Base-by-base conservation (phyloP, 192 early-diverging fungal genomes). In the Haplosporangium gracile region DNA sequence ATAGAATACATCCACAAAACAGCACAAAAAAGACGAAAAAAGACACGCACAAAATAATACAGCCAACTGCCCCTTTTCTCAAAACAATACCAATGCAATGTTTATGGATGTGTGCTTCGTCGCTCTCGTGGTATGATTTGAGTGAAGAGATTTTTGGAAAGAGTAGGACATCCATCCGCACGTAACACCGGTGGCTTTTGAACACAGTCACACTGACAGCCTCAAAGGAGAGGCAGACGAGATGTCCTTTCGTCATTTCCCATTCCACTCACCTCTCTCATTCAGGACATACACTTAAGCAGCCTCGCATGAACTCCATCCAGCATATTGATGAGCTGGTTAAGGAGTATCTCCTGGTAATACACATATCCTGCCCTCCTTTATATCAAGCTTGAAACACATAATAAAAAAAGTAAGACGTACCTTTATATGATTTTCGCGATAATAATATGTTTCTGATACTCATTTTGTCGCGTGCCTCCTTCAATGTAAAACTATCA, bases 281-380 rank as follows among this genome's bases (percentile, higher is more conserved):
- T 40, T 15, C 55, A 36, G 24, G 13, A 47, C 29, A 13, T 68
- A 47, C 8, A 11, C 24, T 68, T 47, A 24, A 38, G 36, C 36
- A 74, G 13, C 18, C 13, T 32, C 32, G 24, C 53, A 94, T 94
- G 93, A 92, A 94, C 77, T 93, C 93, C 45, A 88, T 93, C 63
- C 85, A 87, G 29, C 91, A 93, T 76, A 89, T 94, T 38, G 93
- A 94, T 73, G 93, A 94, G 45, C 88, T 94, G 29, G 89, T 94
- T 53, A 93, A 92, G 75, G 93, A 94, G 83, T 94, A 94, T 81
- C 88, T 94, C 60, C 69, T 94, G 79, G 93, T 94, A 91, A 77
- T 69, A 63, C 65, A 65, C 22, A 63, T 53, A 65, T 6, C 29
- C 26, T 29, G 8, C 60, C 15, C 29, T 13, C 11, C 11, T 34